Evolutionary conservation across 1,284 basidiomycete genomes (phyloP).

Genomic region (Cystobasidium slooffiae): DNA sequence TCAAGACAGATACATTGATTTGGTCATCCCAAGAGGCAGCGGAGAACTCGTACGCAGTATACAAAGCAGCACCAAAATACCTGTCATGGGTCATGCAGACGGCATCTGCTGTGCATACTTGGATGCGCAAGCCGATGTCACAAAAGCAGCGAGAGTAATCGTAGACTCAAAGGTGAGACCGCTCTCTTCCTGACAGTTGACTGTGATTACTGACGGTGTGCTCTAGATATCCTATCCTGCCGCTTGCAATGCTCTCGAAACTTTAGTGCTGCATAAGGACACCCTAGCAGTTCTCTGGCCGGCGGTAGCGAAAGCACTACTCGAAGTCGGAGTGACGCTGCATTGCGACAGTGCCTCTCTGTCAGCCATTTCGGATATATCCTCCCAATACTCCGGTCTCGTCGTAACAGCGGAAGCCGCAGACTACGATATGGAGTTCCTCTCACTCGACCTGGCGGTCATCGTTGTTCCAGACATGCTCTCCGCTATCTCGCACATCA

Average conservation of each 20-base stretch:
- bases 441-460: conserved; percentile 81
- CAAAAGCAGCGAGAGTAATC: conserved; percentile 78
- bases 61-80: conserved; percentile 86
- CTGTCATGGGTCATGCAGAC: conserved; percentile 99
- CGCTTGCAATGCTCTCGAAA: conserved; percentile 94
- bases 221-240: conserved; percentile 87
- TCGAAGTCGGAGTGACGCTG: conserved; percentile 72
- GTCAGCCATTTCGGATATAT: conserved; percentile 59
- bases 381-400: conserved; percentile 56
- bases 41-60: conserved; percentile 87
- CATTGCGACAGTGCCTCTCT: conserved; percentile 75
- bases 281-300: conserved; percentile 77
- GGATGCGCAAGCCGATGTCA: conserved; percentile 76
- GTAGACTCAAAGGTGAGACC: conserved; percentile 84
- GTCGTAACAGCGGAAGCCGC: conserved; percentile 65
- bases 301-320: conserved; percentile 72
- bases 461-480: conserved; percentile 70
- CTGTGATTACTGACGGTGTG: neutral
- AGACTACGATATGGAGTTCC: conserved; percentile 86
- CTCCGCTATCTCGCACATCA: conserved; percentile 85
- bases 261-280: conserved; percentile 78
- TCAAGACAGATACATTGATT: conserved; percentile 89
- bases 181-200: neutral
- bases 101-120: conserved; percentile 89
- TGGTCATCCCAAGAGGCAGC: conserved; percentile 95